These are phyloP conservation scores for Rutidosis leptorrhynchoides DNA, from an alignment of 129 eudicot species.

Conservation along the genomic window DNA sequence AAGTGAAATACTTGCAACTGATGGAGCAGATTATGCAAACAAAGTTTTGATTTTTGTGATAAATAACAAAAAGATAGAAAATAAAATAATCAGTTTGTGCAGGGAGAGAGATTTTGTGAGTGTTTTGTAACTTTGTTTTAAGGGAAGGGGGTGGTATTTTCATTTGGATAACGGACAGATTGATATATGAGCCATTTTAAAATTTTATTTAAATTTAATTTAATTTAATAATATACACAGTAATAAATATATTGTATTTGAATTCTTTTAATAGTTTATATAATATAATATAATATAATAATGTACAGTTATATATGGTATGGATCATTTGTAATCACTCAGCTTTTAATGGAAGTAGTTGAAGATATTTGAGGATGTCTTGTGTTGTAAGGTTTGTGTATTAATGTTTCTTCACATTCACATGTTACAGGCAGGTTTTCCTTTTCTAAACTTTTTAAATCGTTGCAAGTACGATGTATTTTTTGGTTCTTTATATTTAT, in stretches of 20 bases:
- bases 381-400: constrained; percentile 21
- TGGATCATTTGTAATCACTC: constrained; percentile 4
- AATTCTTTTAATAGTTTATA: not conserved
- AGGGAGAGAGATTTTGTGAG: constrained; percentile 26
- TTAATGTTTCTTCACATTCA: constrained; percentile 26
- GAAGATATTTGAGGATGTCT: constrained; percentile 21
- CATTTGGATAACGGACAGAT: constrained; percentile 10
- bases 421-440: constrained; percentile 16
- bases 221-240: not conserved
- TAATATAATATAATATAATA: too few relatives aligned
- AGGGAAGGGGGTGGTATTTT: constrained; percentile 13
- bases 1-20: constrained; percentile 35
- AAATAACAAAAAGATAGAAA: not conserved
- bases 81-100: constrained; percentile 15
- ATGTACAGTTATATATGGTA: not conserved
- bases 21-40: constrained; percentile 8
- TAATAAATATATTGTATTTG: not conserved
- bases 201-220: not conserved
- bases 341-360: constrained; percentile 17
- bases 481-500: not conserved
- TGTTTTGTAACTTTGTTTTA: constrained; percentile 11
- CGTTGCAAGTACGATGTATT: not conserved
- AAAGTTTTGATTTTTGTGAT: constrained; percentile 12
- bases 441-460: too few relatives aligned
- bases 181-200: constrained; percentile 1